Base-by-base conservation (phyloP, 169 alveolate genomes). In the Plasmodium fragile region DNA sequence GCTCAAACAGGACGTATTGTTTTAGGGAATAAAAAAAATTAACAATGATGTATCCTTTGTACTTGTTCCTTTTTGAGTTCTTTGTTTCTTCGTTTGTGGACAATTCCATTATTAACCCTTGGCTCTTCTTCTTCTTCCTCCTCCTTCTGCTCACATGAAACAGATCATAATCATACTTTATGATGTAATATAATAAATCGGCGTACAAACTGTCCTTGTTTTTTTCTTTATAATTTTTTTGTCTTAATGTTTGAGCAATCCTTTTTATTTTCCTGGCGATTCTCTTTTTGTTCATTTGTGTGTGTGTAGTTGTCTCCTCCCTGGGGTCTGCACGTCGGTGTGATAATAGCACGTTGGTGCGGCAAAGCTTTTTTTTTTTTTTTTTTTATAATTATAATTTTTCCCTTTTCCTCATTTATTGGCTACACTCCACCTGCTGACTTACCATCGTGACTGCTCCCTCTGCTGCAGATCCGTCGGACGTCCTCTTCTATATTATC, bases 1-100 rank as follows among this genome's bases (percentile, higher is more conserved):
- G 75, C 30, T 77, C 93, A 77, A 52, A 87, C 28, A 77, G 43
- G n/a, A 77, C 30, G 45, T 87, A 87, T 81, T 87, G 89, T 87
- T 78, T 87, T 34, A 77, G 32, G 41, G 93, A 87, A 55, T 34
- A 87, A 75, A 87, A 87, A 55, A 87, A 87, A 28, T 87, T 87
- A 28, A 71, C 69, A 41, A 87, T 87, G 70, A 87, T 77, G 71
- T 87, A 87, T 11, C 93, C 93, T 13, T 18, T 22, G 39, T 87
- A 87, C 45, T 77, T 52, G 25, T 34, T 83, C 16, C 53, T 28
- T 45, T 83, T 28, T 25, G 75, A 18, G 8, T 1, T 7, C 3
- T 22, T 22, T 49, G 41, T 36, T 43, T 49, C 92, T 30, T 32
- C 49, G 70, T 43, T 34, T 82, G 28, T 0, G 69, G 18, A 36